Evolutionary conservation across 805 yeast genomes (phyloP).

Genomic region (Groenewaldozyma tartarivorans): DNA sequence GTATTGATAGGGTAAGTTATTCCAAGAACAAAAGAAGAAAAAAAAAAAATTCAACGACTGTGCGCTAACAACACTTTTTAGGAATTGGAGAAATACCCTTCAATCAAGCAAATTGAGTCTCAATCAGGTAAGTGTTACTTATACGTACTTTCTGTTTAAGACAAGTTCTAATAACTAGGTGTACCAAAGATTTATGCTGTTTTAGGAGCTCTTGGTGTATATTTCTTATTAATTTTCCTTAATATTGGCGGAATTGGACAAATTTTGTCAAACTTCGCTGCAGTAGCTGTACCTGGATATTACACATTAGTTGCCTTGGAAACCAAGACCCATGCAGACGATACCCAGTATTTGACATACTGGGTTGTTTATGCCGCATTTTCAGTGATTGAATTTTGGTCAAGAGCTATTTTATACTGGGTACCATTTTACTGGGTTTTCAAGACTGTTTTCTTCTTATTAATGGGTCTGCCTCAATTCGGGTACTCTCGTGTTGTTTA

Average conservation of each 20-base stretch:
- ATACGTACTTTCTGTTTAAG: background rate
- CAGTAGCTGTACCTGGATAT: slow-evolving; percentile 85
- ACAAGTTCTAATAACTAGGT: slow-evolving; percentile 12
- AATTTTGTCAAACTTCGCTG: slow-evolving; percentile 84
- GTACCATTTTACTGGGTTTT: slow-evolving; percentile 93
- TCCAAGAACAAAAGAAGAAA: too few relatives aligned
- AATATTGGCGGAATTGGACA: slow-evolving; percentile 95
- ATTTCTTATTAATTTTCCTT: slow-evolving; percentile 70
- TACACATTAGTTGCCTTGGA: slow-evolving; percentile 76
- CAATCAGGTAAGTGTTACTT: slow-evolving; percentile 20
- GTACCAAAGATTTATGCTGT: slow-evolving; percentile 81
- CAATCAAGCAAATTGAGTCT: slow-evolving; percentile 25
- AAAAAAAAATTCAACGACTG: too few relatives aligned
- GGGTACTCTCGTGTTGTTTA: slow-evolving; percentile 80
- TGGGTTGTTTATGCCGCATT: slow-evolving; percentile 97
- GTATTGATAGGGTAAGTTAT: slow-evolving; percentile 14
- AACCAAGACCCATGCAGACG: slow-evolving; percentile 61
- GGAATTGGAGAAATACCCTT: slow-evolving; percentile 27
- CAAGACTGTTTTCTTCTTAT: slow-evolving; percentile 80
- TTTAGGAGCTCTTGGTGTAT: slow-evolving; percentile 51
- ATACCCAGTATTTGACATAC: slow-evolving; percentile 80
- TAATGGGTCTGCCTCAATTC: slow-evolving; percentile 78
- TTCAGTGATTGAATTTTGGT: slow-evolving; percentile 92
- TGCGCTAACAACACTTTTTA: background rate
- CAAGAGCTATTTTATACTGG: slow-evolving; percentile 86